A percentile compares a stretch with the other conserved stretches of the same genome.
These are phyloP conservation scores for Dittrichia graveolens DNA, from an alignment of 129 eudicot genomes.

Conservation along the genomic window DNA sequence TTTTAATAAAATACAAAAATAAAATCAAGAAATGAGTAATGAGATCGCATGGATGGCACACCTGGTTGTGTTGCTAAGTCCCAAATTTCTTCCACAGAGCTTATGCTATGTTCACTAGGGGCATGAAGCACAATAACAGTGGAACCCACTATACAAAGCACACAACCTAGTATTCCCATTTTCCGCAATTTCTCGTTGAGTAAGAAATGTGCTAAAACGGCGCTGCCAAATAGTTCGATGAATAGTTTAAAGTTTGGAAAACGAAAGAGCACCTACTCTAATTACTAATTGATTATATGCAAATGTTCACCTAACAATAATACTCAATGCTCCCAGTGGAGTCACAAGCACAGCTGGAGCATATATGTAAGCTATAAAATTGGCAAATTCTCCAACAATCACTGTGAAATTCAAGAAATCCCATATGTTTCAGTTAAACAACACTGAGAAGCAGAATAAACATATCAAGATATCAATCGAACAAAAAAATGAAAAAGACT, in stretches of 20 bases:
- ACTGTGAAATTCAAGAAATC: constrained; percentile 44
- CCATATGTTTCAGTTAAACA: background rate
- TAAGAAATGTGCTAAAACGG: constrained; percentile 81
- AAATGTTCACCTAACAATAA: constrained; percentile 72
- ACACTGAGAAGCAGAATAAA: background rate
- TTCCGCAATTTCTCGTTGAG: constrained; percentile 68
- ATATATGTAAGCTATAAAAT: constrained; percentile 85
- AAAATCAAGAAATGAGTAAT: constrained; percentile 20
- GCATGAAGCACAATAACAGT: constrained; percentile 90
- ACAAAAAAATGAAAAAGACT: constrained; percentile 32
- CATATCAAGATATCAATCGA: background rate
- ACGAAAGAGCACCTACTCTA: background rate
- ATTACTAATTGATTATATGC: background rate
- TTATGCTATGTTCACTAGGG: constrained; percentile 70
- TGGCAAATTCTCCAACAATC: constrained; percentile 87
- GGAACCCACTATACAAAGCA: constrained; percentile 84
- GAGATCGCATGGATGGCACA: constrained; percentile 33
- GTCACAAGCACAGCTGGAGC: constrained; percentile 98
- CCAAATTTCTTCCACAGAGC: constrained; percentile 87
- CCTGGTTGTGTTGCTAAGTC: constrained; percentile 86
- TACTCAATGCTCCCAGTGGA: constrained; percentile 91
- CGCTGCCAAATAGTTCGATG: constrained; percentile 48
- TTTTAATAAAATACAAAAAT: background rate
- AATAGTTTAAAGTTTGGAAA: background rate
- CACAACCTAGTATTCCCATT: constrained; percentile 81